These are phyloP conservation scores for Ascomycota sp. DNA, from an alignment of 2,329 filamentous ascomycete species.

Conservation along the genomic window DNA sequence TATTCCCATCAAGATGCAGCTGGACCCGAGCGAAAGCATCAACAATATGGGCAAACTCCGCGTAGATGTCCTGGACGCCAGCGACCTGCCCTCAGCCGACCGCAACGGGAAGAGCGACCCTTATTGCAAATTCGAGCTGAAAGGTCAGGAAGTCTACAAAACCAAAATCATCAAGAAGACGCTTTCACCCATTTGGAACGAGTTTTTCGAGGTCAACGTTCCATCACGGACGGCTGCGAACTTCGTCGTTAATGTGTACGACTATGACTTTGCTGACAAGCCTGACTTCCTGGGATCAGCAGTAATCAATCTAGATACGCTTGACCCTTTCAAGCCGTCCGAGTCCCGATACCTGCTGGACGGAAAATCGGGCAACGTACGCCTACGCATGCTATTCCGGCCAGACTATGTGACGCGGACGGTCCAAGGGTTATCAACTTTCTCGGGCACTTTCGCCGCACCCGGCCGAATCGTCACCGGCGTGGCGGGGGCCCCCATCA, in stretches of 20 bases:
- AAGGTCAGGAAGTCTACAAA: slow-evolving; percentile 81
- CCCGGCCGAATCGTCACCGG: slow-evolving; percentile 75
- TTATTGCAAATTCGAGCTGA: slow-evolving; percentile 85
- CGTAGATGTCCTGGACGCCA: slow-evolving; percentile 77
- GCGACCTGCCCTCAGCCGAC: slow-evolving; percentile 79
- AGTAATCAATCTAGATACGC: slow-evolving; percentile 51
- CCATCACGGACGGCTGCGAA: slow-evolving; percentile 70
- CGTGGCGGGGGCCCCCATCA: slow-evolving; percentile 75
- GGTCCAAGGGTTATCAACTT: slow-evolving; percentile 79
- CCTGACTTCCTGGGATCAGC: slow-evolving; percentile 74
- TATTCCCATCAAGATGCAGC: slow-evolving; percentile 79
- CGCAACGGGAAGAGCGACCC: slow-evolving; percentile 94
- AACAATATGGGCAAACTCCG: slow-evolving; percentile 95
- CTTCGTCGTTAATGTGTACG: slow-evolving; percentile 67
- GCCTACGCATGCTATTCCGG: slow-evolving; percentile 75
- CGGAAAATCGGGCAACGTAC: slow-evolving; percentile 71
- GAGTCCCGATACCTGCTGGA: slow-evolving; percentile 60
- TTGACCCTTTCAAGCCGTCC: slow-evolving; percentile 70
- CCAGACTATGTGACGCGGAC: slow-evolving; percentile 76
- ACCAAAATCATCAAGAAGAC: slow-evolving; percentile 96
- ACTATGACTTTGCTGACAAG: slow-evolving; percentile 94
- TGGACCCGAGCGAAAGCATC: slow-evolving; percentile 90
- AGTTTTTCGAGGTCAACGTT: slow-evolving; percentile 72
- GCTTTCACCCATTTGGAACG: slow-evolving; percentile 84
- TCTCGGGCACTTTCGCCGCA: slow-evolving; percentile 72